A percentile compares a stretch with the other conserved stretches of the same genome.
Conservation (phyloP, 495 filamentous ascomycete genomes). For the Haplographium delicatum region DNA sequence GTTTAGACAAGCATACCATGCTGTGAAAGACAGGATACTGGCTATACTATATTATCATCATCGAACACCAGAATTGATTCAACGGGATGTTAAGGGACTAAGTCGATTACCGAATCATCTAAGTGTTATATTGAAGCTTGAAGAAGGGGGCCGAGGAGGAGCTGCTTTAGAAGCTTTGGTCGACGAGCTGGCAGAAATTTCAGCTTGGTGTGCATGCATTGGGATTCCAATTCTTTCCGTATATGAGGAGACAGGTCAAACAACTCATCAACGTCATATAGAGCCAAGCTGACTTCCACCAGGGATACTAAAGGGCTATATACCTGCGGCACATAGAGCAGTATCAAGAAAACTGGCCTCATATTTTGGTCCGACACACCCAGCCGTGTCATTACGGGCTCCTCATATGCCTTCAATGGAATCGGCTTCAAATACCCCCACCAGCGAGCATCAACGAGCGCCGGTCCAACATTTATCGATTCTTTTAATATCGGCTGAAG, state of each 20-base stretch:
- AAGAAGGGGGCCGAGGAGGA: constrained; percentile 59
- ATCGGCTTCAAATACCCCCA: constrained; percentile 29
- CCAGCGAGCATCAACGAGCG: constrained; percentile 12
- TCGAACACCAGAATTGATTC: constrained; percentile 84
- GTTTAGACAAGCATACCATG: constrained; percentile 71
- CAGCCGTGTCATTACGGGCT: constrained; percentile 64
- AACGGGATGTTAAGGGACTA: constrained; percentile 74
- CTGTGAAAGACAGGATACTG: constrained; percentile 64
- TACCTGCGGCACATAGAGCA: constrained; percentile 67
- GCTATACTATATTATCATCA: constrained; percentile 89
- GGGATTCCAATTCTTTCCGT: constrained; percentile 81
- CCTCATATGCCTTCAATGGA: constrained; percentile 63
- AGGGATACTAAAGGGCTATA: constrained; percentile 84
- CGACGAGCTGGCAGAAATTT: constrained; percentile 83
- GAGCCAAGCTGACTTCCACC: constrained; percentile 14
- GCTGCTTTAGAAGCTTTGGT: constrained; percentile 73
- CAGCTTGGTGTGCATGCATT: constrained; percentile 84
- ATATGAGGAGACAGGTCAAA: constrained; percentile 92
- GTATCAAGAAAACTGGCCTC: constrained; percentile 68
- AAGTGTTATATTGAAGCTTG: constrained; percentile 75
- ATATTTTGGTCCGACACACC: constrained; percentile 74
- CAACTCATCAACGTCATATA: no score
- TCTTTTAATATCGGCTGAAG: constrained; percentile 82
- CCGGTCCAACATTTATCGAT: constrained; percentile 55
- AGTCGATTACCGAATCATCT: constrained; percentile 73